These are phyloP conservation scores for Salix viminalis DNA, from an alignment of 345 rosid species.

Conservation along the genomic window DNA sequence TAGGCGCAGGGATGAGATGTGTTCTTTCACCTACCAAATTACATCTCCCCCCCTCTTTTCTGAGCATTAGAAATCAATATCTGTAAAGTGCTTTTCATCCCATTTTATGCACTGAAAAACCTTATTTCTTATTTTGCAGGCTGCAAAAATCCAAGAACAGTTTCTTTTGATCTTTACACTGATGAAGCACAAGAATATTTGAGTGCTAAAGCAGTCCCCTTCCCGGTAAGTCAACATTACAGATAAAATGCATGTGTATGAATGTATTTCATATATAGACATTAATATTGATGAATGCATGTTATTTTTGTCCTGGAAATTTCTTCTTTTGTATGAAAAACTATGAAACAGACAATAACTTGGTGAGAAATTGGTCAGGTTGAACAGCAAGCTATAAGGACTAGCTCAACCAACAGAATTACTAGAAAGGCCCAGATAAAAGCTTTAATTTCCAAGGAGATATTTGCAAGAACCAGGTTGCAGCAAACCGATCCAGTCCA, in stretches of 20 bases:
- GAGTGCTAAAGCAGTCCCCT: constrained; percentile 34
- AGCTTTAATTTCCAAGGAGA: constrained; percentile 24
- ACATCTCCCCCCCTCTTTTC: not conserved
- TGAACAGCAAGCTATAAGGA: constrained; percentile 8
- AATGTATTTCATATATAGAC: not conserved
- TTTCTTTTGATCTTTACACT: constrained; percentile 33
- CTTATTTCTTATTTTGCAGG: constrained; percentile 30
- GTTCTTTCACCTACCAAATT: constrained; percentile 1
- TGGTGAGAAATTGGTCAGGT: constrained; percentile 13
- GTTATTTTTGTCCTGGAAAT: not conserved
- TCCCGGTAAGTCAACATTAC: constrained; percentile 20
- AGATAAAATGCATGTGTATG: not conserved
- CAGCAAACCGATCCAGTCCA: constrained; percentile 21
- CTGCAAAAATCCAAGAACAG: constrained; percentile 41
- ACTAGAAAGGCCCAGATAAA: constrained; percentile 15
- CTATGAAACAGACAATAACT: not conserved
- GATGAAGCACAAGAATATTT: constrained; percentile 28
- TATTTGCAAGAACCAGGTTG: constrained; percentile 17
- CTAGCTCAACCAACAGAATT: constrained; percentile 2
- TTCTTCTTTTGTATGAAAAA: not conserved
- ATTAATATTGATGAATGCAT: not conserved
- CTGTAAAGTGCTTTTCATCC: not conserved
- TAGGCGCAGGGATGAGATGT: not conserved
- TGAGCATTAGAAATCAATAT: not conserved
- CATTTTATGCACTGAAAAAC: not conserved